Evolutionary conservation across 768 basidiomycete species (phyloP).

Genomic region (Mrakia gelida): DNA sequence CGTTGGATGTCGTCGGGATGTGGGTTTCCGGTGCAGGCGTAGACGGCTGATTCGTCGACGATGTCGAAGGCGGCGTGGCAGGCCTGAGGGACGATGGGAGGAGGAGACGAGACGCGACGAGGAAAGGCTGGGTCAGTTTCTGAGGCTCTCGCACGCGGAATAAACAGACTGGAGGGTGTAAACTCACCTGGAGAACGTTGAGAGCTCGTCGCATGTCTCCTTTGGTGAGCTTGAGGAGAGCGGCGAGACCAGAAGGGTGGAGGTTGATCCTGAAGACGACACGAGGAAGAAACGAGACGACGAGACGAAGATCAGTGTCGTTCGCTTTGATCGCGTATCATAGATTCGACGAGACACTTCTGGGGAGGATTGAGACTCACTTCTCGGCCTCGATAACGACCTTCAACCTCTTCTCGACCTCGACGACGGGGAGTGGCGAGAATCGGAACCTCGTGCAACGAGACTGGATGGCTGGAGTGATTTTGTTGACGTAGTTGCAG

Average conservation of each 20-base stretch:
- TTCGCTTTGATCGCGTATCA: too few species aligned
- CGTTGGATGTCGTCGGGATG: slow-evolving; percentile 91
- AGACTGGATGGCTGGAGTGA: slow-evolving; percentile 95
- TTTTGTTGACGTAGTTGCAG: slow-evolving; percentile 99
- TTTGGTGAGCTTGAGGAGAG: slow-evolving; percentile 85
- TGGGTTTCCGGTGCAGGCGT: slow-evolving; percentile 94
- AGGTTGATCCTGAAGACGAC: slow-evolving; percentile 68
- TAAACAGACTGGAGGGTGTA: not conserved
- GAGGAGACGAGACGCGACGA: not conserved
- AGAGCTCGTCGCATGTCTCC: slow-evolving; percentile 97
- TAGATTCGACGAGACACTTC: too few species aligned
- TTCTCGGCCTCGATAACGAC: slow-evolving; percentile 76
- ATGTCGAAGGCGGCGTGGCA: slow-evolving; percentile 94
- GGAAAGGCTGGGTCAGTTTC: not conserved
- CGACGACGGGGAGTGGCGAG: slow-evolving; percentile 76
- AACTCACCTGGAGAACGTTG: slow-evolving; percentile 72
- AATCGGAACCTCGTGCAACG: slow-evolving; percentile 97
- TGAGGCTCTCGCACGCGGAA: not conserved
- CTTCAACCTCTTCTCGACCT: slow-evolving; percentile 78
- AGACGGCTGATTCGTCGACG: slow-evolving; percentile 83
- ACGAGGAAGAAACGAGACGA: not conserved
- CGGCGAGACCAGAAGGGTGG: slow-evolving; percentile 77
- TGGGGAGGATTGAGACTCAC: slow-evolving; percentile 50
- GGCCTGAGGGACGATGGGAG: slow-evolving; percentile 49
- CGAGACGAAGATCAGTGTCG: not conserved